Conservation (phyloP, 2,329 filamentous ascomycete species). For the Talaromyces sp. region DNA sequence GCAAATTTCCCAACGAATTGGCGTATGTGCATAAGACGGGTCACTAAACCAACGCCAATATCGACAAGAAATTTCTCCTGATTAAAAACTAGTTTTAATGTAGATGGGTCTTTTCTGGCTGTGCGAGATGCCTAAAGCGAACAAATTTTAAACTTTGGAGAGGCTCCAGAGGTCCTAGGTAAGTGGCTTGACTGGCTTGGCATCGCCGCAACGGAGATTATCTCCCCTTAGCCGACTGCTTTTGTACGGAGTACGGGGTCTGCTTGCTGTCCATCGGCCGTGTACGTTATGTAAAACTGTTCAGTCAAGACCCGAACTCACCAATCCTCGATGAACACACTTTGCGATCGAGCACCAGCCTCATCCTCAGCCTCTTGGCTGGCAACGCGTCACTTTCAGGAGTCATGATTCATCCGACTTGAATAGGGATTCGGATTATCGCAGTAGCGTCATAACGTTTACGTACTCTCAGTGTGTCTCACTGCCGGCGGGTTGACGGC, state of each 20-base stretch:
- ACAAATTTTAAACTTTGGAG: neutral
- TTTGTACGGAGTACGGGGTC: neutral
- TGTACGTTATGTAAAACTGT: neutral
- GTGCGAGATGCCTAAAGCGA: neutral
- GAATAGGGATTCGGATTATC: neutral
- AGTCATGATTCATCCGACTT: neutral
- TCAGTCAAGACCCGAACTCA: neutral
- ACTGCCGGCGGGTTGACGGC: neutral
- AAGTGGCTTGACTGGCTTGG: constrained; percentile 3
- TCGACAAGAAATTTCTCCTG: neutral
- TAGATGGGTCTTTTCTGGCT: neutral
- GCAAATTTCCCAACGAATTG: neutral
- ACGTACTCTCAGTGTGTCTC: neutral
- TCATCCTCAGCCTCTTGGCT: neutral
- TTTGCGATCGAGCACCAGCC: neutral
- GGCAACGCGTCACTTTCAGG: neutral
- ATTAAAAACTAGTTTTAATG: neutral
- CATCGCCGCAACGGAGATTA: neutral
- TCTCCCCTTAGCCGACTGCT: neutral
- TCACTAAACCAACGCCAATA: neutral
- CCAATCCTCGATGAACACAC: neutral
- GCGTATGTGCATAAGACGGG: neutral
- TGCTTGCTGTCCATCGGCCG: neutral
- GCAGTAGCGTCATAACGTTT: neutral
- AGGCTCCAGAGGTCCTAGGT: neutral